These are phyloP conservation scores for Mucor saturninus DNA, from an alignment of 371 early-diverging fungal genomes.

Conservation along the genomic window DNA sequence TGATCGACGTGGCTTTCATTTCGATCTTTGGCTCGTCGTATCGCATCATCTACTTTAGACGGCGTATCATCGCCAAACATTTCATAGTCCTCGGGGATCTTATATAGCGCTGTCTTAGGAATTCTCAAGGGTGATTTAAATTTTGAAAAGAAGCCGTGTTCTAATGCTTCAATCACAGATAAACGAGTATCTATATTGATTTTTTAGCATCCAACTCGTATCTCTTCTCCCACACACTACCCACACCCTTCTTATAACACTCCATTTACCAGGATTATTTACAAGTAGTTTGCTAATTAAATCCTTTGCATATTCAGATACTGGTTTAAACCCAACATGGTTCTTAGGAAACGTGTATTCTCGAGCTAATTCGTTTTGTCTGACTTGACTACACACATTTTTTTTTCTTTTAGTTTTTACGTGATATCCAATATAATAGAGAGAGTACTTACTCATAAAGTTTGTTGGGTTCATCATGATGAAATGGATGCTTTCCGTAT, in stretches of 20 bases:
- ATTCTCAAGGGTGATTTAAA: conserved; percentile 18
- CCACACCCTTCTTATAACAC: no score
- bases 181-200: conserved; percentile 9
- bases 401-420: no score
- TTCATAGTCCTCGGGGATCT: conserved; percentile 3
- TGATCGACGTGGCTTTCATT: conserved; percentile 10
- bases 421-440: no score
- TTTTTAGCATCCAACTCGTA: neutral
- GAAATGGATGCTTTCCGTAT: conserved; percentile 97
- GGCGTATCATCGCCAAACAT: conserved; percentile 4
- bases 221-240: no score
- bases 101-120: conserved; percentile 12
- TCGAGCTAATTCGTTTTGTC: conserved; percentile 3
- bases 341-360: conserved; percentile 13
- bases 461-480: conserved; percentile 80
- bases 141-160: conserved; percentile 24
- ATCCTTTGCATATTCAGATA: conserved; percentile 77
- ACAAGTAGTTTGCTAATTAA: conserved; percentile 83
- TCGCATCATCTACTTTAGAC: conserved; percentile 15
- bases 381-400: conserved; percentile 3
- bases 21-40: conserved; percentile 7
- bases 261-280: conserved; percentile 69
- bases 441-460: conserved; percentile 70
- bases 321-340: conserved; percentile 25
- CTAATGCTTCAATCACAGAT: conserved; percentile 20